Base-by-base conservation (phyloP, 2,329 filamentous ascomycete species). In the Exophiala viscosa region DNA sequence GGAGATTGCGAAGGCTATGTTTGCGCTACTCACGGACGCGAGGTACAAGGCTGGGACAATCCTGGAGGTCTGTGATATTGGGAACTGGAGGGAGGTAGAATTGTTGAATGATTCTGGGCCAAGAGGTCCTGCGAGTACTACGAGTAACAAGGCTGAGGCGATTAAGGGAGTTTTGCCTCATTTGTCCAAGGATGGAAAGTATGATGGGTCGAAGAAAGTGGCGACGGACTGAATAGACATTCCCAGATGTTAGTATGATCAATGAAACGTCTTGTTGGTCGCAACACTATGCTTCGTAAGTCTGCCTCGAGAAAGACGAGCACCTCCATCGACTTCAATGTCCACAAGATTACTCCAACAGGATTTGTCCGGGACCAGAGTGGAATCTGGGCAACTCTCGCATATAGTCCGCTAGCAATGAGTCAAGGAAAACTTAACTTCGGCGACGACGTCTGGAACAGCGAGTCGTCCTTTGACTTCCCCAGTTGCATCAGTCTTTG, bases 1-100 rank as follows among this genome's bases (percentile, higher is more conserved):
- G 57, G 78, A 83, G 59, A 80, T 84, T 0, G 81, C 79, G 0
- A 70, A 75, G 34, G 78, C 75, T 1, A 84, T 85, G 80, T 52
- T 82, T 50, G 70, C 73, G 32, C 74, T 80, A 50, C 65, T 81
- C 28, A 74, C 78, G 53, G 76, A 79, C 40, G 67, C 73, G 4
- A 68, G 72, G 20, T 67, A 74, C 33, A 33, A 49, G 32, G 17
- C 58, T 23, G 78, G 79, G 0, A 77, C 72, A 13, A 71, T 83
- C 4, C 61, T 84, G 35, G 81, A 84, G 64, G 77, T 84, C 1
- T 74, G 76, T 2, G 76, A 77, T 60, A 17, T 28, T 17, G 66
- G 61, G 9, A 74, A 73, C 39, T 77, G 77, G 48, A 70, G 81
- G 40, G 64, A 67, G 34, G 80, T 84, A 1, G 66, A 68, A 54